A percentile compares a stretch with the other conserved stretches of the same genome.
Evolutionary conservation across 2,329 filamentous ascomycete species (phyloP).

Genomic region (Colletotrichum falcatum): DNA sequence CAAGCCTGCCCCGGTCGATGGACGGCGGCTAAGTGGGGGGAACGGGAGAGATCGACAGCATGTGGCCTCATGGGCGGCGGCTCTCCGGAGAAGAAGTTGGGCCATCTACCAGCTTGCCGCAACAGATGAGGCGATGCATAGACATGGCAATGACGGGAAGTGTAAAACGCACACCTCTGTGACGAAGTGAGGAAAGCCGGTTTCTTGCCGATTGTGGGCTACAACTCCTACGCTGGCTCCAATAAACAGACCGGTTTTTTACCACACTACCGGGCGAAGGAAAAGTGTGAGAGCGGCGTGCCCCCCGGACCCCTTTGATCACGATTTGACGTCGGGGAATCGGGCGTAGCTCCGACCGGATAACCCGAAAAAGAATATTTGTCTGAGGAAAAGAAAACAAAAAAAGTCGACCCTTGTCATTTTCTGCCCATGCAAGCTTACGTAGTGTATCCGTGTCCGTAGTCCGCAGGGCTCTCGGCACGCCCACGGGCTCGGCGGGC

Average conservation of each 20-base stretch:
- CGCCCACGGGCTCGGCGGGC: too few species aligned
- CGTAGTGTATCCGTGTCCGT: too few species aligned
- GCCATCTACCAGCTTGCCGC: not conserved
- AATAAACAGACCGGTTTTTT: too few species aligned
- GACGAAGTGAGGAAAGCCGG: not conserved
- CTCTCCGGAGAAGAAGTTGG: not conserved
- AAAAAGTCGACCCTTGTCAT: not conserved
- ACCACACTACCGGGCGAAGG: too few species aligned
- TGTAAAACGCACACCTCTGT: too few species aligned
- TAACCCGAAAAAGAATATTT: not conserved
- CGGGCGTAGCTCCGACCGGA: not conserved
- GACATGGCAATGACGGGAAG: not conserved
- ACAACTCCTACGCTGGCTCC: too few species aligned
- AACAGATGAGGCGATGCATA: conserved; percentile 3
- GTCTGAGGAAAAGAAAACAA: not conserved
- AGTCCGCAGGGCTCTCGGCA: too few species aligned
- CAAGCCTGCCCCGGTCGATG: conserved; percentile 4
- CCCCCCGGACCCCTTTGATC: not conserved
- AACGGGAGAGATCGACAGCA: conserved; percentile 11
- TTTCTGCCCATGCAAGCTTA: too few species aligned
- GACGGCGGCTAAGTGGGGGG: not conserved
- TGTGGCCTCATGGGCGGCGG: not conserved
- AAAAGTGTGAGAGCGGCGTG: too few species aligned
- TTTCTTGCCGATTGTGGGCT: too few species aligned
- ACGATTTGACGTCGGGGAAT: not conserved